Evolutionary conservation across 1,284 basidiomycete species (phyloP).

Genomic region (Ganoderma lucidum): DNA sequence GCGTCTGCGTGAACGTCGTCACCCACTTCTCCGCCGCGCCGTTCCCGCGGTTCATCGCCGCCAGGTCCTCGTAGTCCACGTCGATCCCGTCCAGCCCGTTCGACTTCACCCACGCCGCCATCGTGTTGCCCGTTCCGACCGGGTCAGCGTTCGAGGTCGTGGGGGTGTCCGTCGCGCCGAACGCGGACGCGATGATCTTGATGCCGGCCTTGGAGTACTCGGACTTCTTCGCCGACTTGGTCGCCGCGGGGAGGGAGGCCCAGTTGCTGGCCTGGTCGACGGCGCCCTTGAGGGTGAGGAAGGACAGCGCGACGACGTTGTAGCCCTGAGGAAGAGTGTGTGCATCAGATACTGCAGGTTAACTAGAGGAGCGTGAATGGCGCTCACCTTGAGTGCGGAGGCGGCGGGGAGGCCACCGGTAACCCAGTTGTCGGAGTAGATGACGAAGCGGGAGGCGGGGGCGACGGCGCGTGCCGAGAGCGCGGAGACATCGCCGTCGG

Average conservation of each 20-base stretch:
- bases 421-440: slow-evolving; percentile 28
- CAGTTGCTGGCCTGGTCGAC: slow-evolving; percentile 24
- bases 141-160: slow-evolving; percentile 52
- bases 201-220: slow-evolving; percentile 55
- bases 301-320: slow-evolving; percentile 28
- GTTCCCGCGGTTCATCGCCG: slow-evolving; percentile 49
- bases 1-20: slow-evolving; percentile 45
- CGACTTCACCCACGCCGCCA: slow-evolving; percentile 49
- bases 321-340: slow-evolving; percentile 14
- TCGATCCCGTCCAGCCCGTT: slow-evolving; percentile 60
- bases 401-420: slow-evolving; percentile 22
- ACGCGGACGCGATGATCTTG: slow-evolving; percentile 55
- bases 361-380: too few relatives aligned
- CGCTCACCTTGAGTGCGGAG: slow-evolving; percentile 16
- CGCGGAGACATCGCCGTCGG: slow-evolving; percentile 7
- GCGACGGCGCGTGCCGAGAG: slow-evolving; percentile 17
- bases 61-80: slow-evolving; percentile 64
- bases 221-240: slow-evolving; percentile 46
- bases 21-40: slow-evolving; percentile 51
- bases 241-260: slow-evolving; percentile 17
- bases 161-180: slow-evolving; percentile 59
- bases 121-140: slow-evolving; percentile 49
- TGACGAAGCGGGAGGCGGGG: slow-evolving; percentile 29
- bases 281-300: slow-evolving; percentile 22
- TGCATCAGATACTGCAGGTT: too few relatives aligned